phyloP scores from a whole-genome alignment of 1,139 yeast species.

The Yamadazyma aaseri region DNA sequence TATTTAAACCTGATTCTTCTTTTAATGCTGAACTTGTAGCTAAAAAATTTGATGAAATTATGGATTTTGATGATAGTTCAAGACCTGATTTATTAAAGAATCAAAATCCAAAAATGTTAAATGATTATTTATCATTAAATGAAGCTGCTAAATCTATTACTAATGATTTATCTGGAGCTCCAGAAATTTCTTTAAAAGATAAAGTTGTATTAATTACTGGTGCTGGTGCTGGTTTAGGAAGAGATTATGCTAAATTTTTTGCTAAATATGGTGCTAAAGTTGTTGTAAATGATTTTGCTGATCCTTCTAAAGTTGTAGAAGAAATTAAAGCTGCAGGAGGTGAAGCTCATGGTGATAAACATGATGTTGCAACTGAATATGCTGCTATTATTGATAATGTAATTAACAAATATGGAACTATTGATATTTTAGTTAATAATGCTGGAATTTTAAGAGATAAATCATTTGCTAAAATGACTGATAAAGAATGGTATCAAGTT shows the following conservation, averaged over 20 bases:
- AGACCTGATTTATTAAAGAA: slow-evolving; percentile 54
- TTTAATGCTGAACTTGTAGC: slow-evolving; percentile 88
- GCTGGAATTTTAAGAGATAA: slow-evolving; percentile 94
- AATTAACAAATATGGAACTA: slow-evolving; percentile 71
- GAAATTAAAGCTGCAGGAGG: slow-evolving; percentile 80
- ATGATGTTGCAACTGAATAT: slow-evolving; percentile 79
- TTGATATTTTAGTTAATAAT: slow-evolving; percentile 85
- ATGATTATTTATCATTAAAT: slow-evolving; percentile 59
- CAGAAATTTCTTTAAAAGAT: slow-evolving; percentile 60
- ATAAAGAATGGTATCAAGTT: slow-evolving; percentile 81
- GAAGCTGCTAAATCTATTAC: slow-evolving; percentile 49
- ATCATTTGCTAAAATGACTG: slow-evolving; percentile 82
- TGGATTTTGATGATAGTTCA: slow-evolving; percentile 55
- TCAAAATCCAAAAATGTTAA: slow-evolving; percentile 64
- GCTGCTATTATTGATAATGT: slow-evolving; percentile 79
- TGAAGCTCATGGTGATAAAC: slow-evolving; percentile 78
- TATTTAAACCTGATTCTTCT: slow-evolving; percentile 73
- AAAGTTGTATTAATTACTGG: slow-evolving; percentile 94
- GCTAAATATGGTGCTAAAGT: slow-evolving; percentile 95
- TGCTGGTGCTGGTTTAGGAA: slow-evolving; percentile 94
- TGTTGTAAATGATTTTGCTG: slow-evolving; percentile 87
- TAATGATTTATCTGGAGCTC: slow-evolving; percentile 56
- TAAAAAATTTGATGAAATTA: slow-evolving; percentile 61
- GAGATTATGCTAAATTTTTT: slow-evolving; percentile 80
- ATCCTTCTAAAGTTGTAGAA: slow-evolving; percentile 70